These are phyloP conservation scores for Cantharellus cinnabarinus DNA, from an alignment of 768 basidiomycete genomes.

Conservation along the genomic window DNA sequence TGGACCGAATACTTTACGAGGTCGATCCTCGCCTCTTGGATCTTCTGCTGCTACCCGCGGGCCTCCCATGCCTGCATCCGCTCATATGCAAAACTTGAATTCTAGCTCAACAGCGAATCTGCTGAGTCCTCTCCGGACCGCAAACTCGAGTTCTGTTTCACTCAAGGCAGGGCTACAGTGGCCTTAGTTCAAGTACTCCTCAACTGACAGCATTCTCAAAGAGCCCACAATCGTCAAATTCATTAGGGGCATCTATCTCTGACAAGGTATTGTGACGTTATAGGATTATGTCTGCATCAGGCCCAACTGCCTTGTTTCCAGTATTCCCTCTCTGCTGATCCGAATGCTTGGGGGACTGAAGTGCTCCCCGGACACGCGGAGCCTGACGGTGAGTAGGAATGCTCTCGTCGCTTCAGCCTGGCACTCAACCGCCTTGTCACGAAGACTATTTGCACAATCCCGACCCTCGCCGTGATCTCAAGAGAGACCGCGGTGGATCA, in stretches of 20 bases:
- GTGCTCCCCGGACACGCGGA: constrained; percentile 1
- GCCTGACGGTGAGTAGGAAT: constrained; percentile 1
- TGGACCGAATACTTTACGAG: no score
- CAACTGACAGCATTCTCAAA: no score
- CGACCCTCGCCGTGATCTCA: constrained; percentile 8
- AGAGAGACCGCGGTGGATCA: constrained; percentile 16
- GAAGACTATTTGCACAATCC: constrained; percentile 8
- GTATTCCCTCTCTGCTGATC: constrained; percentile 7
- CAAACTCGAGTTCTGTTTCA: not conserved
- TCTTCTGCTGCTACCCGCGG: no score
- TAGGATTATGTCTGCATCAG: not conserved
- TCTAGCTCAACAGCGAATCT: not conserved
- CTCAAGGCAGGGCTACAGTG: not conserved
- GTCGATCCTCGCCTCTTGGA: no score
- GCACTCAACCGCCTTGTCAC: not conserved
- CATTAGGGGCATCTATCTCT: not conserved
- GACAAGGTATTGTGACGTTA: not conserved
- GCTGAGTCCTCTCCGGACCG: not conserved
- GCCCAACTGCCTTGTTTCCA: not conserved
- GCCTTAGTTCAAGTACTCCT: no score
- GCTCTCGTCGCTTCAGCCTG: not conserved
- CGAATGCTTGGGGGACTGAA: constrained; percentile 9
- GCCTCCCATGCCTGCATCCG: no score
- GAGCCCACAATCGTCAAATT: not conserved
- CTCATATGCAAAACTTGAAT: no score